Evolutionary conservation across 106 monocot genomes (phyloP).

Genomic region (Acorus calamus): DNA sequence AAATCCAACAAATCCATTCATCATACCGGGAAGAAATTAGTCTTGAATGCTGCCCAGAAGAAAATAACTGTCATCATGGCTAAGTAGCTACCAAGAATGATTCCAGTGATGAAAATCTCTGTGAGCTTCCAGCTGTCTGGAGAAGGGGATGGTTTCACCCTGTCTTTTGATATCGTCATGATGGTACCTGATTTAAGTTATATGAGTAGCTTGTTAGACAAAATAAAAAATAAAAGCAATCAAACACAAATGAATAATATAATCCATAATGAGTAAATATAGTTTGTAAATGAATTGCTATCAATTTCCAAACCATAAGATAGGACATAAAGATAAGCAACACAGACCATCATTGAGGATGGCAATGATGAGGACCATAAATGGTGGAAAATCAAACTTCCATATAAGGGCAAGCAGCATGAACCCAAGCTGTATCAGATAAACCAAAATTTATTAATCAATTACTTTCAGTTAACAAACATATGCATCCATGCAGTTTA

Average conservation of each 20-base stretch:
- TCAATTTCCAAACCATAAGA: neutral
- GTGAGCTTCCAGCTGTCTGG: conserved; percentile 93
- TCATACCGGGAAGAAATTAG: conserved; percentile 81
- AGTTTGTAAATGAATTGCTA: too few species aligned
- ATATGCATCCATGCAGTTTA: too few species aligned
- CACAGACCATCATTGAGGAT: conserved; percentile 81
- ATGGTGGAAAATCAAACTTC: conserved; percentile 92
- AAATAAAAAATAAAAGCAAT: too few species aligned
- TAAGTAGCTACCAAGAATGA: conserved; percentile 72
- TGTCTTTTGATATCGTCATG: conserved; percentile 95
- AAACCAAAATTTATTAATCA: neutral
- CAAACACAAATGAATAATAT: too few species aligned
- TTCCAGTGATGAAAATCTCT: conserved; percentile 84
- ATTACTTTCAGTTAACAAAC: neutral
- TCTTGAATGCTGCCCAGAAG: conserved; percentile 91
- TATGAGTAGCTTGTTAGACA: too few species aligned
- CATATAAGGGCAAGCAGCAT: conserved; percentile 82
- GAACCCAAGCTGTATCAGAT: conserved; percentile 60
- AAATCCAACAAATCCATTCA: too few species aligned
- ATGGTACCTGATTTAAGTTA: conserved; percentile 48
- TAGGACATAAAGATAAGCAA: neutral
- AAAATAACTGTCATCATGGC: conserved; percentile 97
- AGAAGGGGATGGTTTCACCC: conserved; percentile 85
- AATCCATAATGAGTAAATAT: too few species aligned
- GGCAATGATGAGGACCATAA: conserved; percentile 96